Percentiles rank a stretch among this genome's conserved stretches.
Conservation (phyloP, 768 basidiomycete genomes). For the Hypholoma fasciculare region DNA sequence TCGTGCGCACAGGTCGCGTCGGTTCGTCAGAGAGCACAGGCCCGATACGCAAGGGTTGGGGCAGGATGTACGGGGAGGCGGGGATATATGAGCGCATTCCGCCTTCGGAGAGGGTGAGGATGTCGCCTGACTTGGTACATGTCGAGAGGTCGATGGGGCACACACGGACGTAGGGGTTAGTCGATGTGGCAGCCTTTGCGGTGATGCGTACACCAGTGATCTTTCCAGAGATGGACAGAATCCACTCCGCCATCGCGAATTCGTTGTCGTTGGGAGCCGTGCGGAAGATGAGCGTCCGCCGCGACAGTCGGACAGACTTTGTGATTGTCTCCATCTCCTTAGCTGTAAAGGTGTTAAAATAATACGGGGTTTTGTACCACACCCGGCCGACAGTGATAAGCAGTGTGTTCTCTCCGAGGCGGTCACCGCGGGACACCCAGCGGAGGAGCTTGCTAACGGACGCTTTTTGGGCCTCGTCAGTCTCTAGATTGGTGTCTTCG, state of each 20-base stretch:
- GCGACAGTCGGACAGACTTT: constrained; percentile 31
- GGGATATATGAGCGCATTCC: constrained; percentile 37
- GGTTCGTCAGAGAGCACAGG: constrained; percentile 31
- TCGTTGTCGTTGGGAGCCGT: constrained; percentile 31
- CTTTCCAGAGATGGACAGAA: constrained; percentile 32
- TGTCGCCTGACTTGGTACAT: constrained; percentile 34
- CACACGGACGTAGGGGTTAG: constrained; percentile 32
- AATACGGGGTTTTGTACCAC: constrained; percentile 33
- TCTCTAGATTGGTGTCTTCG: constrained; percentile 37
- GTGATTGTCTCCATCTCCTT: constrained; percentile 34
- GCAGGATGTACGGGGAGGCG: constrained; percentile 30
- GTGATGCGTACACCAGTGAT: constrained; percentile 36
- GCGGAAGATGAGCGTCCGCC: constrained; percentile 35
- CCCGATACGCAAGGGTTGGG: constrained; percentile 29
- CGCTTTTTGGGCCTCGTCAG: constrained; percentile 24
- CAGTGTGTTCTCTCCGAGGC: constrained; percentile 33
- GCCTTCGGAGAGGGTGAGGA: constrained; percentile 34
- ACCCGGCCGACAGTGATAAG: constrained; percentile 36
- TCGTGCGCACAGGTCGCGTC: constrained; percentile 30
- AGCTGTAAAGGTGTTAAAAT: constrained; percentile 37
- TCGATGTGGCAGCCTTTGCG: constrained; percentile 35
- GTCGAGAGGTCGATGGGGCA: constrained; percentile 37
- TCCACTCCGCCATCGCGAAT: constrained; percentile 42
- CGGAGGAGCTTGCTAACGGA: constrained; percentile 31
- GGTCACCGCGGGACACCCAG: constrained; percentile 33